phyloP scores from a whole-genome alignment of 352 stramenopile species.

The Phytophthora chlamydospora region DNA sequence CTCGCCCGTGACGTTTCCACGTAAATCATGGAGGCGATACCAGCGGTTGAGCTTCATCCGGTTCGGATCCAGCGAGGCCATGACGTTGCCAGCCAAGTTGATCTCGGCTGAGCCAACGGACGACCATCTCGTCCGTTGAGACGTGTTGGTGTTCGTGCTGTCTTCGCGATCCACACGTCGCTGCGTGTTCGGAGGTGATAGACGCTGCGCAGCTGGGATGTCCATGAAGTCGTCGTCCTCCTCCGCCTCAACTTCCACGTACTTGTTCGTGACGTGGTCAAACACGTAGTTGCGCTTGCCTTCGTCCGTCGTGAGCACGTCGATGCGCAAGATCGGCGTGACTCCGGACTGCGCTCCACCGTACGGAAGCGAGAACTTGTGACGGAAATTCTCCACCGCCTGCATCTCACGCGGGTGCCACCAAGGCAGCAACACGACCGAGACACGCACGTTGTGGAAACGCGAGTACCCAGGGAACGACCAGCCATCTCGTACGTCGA shows the following conservation, averaged over 20 bases:
- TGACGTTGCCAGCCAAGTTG: slow-evolving; percentile 86
- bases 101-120: slow-evolving; percentile 84
- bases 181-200: slow-evolving; percentile 28
- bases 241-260: slow-evolving; percentile 83
- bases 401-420: slow-evolving; percentile 82
- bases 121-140: slow-evolving; percentile 69
- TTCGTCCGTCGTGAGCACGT: slow-evolving; percentile 72
- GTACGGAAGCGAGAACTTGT: slow-evolving; percentile 86
- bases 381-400: slow-evolving; percentile 72
- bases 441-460: slow-evolving; percentile 87
- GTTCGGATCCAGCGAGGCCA: slow-evolving; percentile 66
- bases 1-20: slow-evolving; percentile 81
- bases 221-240: slow-evolving; percentile 56
- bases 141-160: slow-evolving; percentile 44
- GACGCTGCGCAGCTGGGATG: slow-evolving; percentile 19
- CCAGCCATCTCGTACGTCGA: slow-evolving; percentile 88
- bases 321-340: slow-evolving; percentile 83
- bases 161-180: slow-evolving; percentile 49
- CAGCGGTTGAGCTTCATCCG: slow-evolving; percentile 80
- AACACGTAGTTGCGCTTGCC: slow-evolving; percentile 87
- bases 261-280: slow-evolving; percentile 85
- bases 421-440: slow-evolving; percentile 87
- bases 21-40: slow-evolving; percentile 82
- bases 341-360: slow-evolving; percentile 86
- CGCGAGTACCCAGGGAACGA: slow-evolving; percentile 80